Percentiles rank a stretch among this genome's conserved stretches.
These are phyloP conservation scores for Cyclocybe aegerita DNA, from an alignment of 768 basidiomycete genomes.

Conservation along the genomic window DNA sequence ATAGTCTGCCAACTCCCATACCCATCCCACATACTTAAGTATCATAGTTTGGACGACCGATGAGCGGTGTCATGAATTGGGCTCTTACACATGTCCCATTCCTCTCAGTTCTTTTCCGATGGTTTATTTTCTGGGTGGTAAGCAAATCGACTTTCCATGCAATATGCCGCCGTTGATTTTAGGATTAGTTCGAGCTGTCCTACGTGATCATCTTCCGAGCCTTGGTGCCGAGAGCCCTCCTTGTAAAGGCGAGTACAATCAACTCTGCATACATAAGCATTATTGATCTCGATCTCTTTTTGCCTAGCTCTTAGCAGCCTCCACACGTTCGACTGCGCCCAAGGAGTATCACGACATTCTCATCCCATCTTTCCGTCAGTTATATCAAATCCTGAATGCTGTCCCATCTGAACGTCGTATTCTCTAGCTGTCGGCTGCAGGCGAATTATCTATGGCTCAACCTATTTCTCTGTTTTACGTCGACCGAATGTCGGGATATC, in stretches of 20 bases:
- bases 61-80: slow-evolving; percentile 6
- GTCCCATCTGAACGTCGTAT: not conserved
- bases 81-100: slow-evolving; percentile 12
- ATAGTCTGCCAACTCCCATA: not conserved
- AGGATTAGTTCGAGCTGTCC: slow-evolving; percentile 8
- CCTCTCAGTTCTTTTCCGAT: slow-evolving; percentile 11
- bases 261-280: not conserved
- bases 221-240: not conserved
- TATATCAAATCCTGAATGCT: not conserved
- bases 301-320: slow-evolving; percentile 16
- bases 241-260: slow-evolving; percentile 8
- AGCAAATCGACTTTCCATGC: not conserved
- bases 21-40: not conserved
- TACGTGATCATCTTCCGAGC: slow-evolving; percentile 9
- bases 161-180: not conserved
- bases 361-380: slow-evolving; percentile 49
- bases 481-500: slow-evolving; percentile 45
- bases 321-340: slow-evolving; percentile 42
- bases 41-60: not conserved
- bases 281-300: slow-evolving; percentile 6
- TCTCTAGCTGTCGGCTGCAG: slow-evolving; percentile 49
- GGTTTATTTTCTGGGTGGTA: slow-evolving; percentile 15
- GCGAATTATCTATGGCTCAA: slow-evolving; percentile 49
- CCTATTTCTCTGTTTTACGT: slow-evolving; percentile 44
- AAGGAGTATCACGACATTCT: slow-evolving; percentile 42